phyloP scores from a whole-genome alignment of 2,329 filamentous ascomycete genomes.

The Colletotrichum coccodes region DNA sequence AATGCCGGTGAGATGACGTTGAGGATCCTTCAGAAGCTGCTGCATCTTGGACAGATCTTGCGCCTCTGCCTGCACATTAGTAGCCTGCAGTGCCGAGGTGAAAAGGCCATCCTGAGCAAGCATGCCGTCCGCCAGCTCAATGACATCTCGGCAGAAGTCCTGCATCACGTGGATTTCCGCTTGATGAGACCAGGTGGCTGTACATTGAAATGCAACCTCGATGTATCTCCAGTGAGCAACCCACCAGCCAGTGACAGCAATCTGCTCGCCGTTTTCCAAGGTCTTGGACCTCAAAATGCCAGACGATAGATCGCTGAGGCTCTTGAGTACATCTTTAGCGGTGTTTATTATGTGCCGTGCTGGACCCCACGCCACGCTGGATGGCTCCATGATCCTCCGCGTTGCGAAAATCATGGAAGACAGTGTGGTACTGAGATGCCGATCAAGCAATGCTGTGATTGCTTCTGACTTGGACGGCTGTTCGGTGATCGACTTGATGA shows the following conservation, averaged over 20 bases:
- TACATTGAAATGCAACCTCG: slow-evolving; percentile 80
- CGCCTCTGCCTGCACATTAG: background rate
- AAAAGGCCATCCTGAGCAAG: slow-evolving; percentile 89
- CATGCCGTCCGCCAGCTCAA: slow-evolving; percentile 89
- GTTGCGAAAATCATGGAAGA: slow-evolving; percentile 53
- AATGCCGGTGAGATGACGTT: slow-evolving; percentile 72
- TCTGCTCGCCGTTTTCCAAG: slow-evolving; percentile 70
- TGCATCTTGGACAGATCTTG: slow-evolving; percentile 48
- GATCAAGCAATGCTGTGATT: slow-evolving; percentile 55
- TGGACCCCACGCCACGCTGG: slow-evolving; percentile 63
- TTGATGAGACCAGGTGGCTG: slow-evolving; percentile 83
- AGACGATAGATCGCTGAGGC: slow-evolving; percentile 64
- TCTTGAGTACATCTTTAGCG: slow-evolving; percentile 65
- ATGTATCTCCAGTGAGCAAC: slow-evolving; percentile 83
- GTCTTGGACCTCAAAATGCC: slow-evolving; percentile 65
- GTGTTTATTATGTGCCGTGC: slow-evolving; percentile 67
- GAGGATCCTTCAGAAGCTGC: slow-evolving; percentile 71
- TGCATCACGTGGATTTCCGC: slow-evolving; percentile 84
- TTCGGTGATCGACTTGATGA: slow-evolving; percentile 84
- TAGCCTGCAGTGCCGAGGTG: slow-evolving; percentile 68
- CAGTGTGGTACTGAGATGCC: slow-evolving; percentile 54
- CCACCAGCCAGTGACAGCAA: slow-evolving; percentile 83
- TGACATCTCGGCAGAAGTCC: slow-evolving; percentile 92
- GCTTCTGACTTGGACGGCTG: slow-evolving; percentile 66
- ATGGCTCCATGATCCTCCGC: slow-evolving; percentile 45